These are phyloP conservation scores for Periconia digitata DNA, from an alignment of 2,329 filamentous ascomycete genomes.

Conservation along the genomic window DNA sequence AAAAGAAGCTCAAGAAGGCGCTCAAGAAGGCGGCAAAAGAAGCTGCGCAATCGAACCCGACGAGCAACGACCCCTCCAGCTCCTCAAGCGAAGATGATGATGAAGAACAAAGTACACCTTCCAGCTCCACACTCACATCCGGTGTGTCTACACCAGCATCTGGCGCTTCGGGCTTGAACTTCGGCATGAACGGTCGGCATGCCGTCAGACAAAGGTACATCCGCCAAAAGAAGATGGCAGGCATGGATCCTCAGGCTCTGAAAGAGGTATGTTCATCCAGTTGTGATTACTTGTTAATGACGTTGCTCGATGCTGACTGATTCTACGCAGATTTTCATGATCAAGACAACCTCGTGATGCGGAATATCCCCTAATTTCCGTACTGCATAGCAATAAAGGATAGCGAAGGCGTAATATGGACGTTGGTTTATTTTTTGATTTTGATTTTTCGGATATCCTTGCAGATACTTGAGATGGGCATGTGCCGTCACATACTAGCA, in stretches of 20 bases:
- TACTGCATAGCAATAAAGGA: slow-evolving; percentile 28
- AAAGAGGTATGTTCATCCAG: slow-evolving; percentile 67
- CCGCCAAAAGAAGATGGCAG: slow-evolving; percentile 81
- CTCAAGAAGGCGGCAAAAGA: slow-evolving; percentile 49
- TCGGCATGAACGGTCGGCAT: slow-evolving; percentile 62
- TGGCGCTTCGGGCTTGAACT: slow-evolving; percentile 41
- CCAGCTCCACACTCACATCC: slow-evolving; percentile 38
- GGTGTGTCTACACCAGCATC: slow-evolving; percentile 51
- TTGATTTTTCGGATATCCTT: too few relatives aligned
- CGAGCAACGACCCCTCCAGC: slow-evolving; percentile 26
- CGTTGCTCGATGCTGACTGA: not conserved
- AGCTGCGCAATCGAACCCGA: slow-evolving; percentile 29
- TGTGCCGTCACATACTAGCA: too few relatives aligned
- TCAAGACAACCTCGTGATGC: slow-evolving; percentile 34
- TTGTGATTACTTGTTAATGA: not conserved
- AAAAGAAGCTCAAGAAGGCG: slow-evolving; percentile 53
- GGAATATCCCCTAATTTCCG: not conserved
- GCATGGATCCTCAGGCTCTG: slow-evolving; percentile 77
- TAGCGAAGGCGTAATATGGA: slow-evolving; percentile 15
- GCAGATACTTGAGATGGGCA: too few relatives aligned
- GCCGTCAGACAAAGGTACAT: slow-evolving; percentile 80
- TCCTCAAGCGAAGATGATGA: slow-evolving; percentile 32
- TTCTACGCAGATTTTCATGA: slow-evolving; percentile 38
- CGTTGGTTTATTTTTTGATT: not conserved
- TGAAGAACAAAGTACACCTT: slow-evolving; percentile 27